phyloP scores from a whole-genome alignment of 1,284 basidiomycete genomes.

The Bondarzewia mesenterica region DNA sequence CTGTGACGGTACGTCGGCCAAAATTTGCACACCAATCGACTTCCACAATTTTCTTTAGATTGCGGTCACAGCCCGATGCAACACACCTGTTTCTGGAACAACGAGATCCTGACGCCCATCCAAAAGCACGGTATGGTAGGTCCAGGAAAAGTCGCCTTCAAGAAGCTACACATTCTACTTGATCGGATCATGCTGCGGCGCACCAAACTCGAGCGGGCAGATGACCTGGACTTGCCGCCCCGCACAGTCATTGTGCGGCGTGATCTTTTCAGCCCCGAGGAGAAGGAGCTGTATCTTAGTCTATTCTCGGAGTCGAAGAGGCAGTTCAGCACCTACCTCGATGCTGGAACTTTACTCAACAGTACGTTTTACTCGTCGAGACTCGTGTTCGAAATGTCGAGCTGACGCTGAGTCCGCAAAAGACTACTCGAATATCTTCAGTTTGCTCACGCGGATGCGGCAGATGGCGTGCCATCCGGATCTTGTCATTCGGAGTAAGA shows the following conservation, averaged over 20 bases:
- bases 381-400: conserved; percentile 6
- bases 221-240: conserved; percentile 96
- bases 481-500: conserved; percentile 86
- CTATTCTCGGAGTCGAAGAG: conserved; percentile 91
- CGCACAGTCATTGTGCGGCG: conserved; percentile 84
- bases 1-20: conserved; percentile 64
- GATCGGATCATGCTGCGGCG: conserved; percentile 95
- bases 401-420: conserved; percentile 8
- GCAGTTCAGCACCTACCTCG: conserved; percentile 87
- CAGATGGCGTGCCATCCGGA: conserved; percentile 97
- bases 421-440: conserved; percentile 97
- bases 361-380: conserved; percentile 49
- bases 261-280: conserved; percentile 94
- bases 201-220: conserved; percentile 89
- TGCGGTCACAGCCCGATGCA: conserved; percentile 93
- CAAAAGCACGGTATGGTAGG: conserved; percentile 76
- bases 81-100: conserved; percentile 85
- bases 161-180: conserved; percentile 83
- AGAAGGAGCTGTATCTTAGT: conserved; percentile 92
- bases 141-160: conserved; percentile 77
- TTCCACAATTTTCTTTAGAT: conserved; percentile 30
- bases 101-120: conserved; percentile 90
- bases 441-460: conserved; percentile 81
- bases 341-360: conserved; percentile 86
- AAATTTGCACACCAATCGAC: not conserved